Conservation (phyloP, 108 stramenopile species). For the Skeletonema marinoi region DNA sequence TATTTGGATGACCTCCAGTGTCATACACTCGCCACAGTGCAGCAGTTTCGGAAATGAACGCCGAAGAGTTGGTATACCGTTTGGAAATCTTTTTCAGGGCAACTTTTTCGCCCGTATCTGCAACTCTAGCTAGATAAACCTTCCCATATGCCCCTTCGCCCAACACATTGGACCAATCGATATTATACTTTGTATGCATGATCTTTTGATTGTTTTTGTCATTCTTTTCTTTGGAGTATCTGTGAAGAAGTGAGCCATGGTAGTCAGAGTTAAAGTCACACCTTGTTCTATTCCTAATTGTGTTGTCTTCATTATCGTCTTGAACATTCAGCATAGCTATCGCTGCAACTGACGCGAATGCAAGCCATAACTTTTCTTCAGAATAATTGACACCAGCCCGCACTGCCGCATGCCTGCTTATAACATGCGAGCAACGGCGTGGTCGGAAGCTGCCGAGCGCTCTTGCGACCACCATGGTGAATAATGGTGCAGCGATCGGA, state of each 20-base stretch:
- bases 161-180: slow-evolving; percentile 76
- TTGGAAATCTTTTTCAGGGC: slow-evolving; percentile 61
- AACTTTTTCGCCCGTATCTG: slow-evolving; percentile 67
- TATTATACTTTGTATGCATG: slow-evolving; percentile 63
- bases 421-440: too few species aligned
- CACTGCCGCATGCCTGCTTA: too few species aligned
- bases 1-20: slow-evolving; percentile 72
- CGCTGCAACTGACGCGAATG: neutral
- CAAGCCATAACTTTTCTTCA: neutral
- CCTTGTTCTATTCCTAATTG: neutral
- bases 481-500: neutral
- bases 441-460: neutral
- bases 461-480: neutral
- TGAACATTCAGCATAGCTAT: neutral
- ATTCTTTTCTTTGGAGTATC: neutral
- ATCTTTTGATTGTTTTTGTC: neutral
- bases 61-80: slow-evolving; percentile 45
- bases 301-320: neutral
- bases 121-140: slow-evolving; percentile 72
- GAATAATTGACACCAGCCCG: neutral
- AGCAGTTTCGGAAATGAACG: slow-evolving; percentile 54
- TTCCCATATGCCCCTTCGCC: slow-evolving; percentile 86
- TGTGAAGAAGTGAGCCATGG: neutral
- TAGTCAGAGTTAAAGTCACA: neutral
- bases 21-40: slow-evolving; percentile 67